Percentiles rank a stretch among this genome's conserved stretches.
Evolutionary conservation across 345 rosid species (phyloP).

Genomic region (Sisymbrium irio): DNA sequence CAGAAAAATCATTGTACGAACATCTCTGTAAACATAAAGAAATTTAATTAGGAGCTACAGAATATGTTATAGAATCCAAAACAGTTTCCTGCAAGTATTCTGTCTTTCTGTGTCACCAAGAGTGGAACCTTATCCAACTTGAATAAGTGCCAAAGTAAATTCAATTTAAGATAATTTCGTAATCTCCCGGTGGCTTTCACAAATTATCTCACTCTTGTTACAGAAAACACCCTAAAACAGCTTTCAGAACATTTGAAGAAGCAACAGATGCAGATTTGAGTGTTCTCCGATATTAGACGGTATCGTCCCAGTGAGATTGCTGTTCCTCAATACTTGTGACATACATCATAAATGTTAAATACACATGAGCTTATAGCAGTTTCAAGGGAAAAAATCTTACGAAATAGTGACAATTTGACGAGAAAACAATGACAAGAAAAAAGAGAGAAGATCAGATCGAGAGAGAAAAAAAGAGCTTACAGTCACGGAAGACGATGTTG

Average conservation of each 20-base stretch:
- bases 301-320: conserved; percentile 50
- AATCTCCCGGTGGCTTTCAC: background rate
- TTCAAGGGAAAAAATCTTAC: no score
- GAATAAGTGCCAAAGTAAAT: conserved; percentile 32
- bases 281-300: conserved; percentile 56
- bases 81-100: conserved; percentile 2
- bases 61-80: background rate
- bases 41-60: background rate
- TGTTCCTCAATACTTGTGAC: conserved; percentile 49
- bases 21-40: conserved; percentile 51
- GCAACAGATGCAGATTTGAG: conserved; percentile 39
- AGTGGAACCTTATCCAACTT: conserved; percentile 5
- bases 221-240: background rate
- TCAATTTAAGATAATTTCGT: background rate
- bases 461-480: no score
- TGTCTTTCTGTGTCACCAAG: conserved; percentile 6
- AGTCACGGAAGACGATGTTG: no score
- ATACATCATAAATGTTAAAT: conserved; percentile 1
- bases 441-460: no score
- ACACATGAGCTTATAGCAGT: no score
- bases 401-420: no score
- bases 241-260: background rate
- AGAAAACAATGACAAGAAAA: no score
- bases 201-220: background rate
- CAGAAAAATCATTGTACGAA: conserved; percentile 69